These are phyloP conservation scores for Fagus crenata DNA, from an alignment of 306 rosid species.

Conservation along the genomic window DNA sequence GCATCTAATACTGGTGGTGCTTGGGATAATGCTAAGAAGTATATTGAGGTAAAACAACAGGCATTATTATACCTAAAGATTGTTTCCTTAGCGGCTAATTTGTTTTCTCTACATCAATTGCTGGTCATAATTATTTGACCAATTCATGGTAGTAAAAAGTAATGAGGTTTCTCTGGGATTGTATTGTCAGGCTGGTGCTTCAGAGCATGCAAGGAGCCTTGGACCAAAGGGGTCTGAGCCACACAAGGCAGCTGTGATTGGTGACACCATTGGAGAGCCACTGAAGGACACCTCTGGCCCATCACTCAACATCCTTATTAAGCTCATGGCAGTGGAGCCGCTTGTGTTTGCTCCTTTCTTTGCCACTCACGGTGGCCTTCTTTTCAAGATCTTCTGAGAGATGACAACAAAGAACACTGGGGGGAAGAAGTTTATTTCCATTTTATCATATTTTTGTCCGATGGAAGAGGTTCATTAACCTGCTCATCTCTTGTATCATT, in stretches of 20 bases:
- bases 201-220: constrained; percentile 64
- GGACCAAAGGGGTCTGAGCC: constrained; percentile 76
- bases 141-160: background rate
- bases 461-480: background rate
- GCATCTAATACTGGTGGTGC: constrained; percentile 83
- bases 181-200: constrained; percentile 57
- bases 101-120: background rate
- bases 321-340: constrained; percentile 80
- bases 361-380: constrained; percentile 73
- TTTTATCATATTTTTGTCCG: background rate
- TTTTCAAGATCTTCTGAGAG: constrained; percentile 58
- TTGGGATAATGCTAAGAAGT: constrained; percentile 82
- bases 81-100: too few relatives aligned
- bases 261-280: constrained; percentile 78
- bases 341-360: constrained; percentile 67
- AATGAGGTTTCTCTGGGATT: constrained; percentile 5
- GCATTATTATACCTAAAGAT: background rate
- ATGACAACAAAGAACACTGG: background rate
- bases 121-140: background rate
- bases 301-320: constrained; percentile 70
- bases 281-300: constrained; percentile 78
- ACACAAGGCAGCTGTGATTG: constrained; percentile 75
- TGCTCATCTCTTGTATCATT: constrained; percentile 32
- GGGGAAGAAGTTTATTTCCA: constrained; percentile 29
- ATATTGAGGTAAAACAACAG: constrained; percentile 53